A percentile compares a stretch with the other conserved stretches of the same genome.
Evolutionary conservation across 345 rosid genomes (phyloP).

Genomic region (Camelina sativa): DNA sequence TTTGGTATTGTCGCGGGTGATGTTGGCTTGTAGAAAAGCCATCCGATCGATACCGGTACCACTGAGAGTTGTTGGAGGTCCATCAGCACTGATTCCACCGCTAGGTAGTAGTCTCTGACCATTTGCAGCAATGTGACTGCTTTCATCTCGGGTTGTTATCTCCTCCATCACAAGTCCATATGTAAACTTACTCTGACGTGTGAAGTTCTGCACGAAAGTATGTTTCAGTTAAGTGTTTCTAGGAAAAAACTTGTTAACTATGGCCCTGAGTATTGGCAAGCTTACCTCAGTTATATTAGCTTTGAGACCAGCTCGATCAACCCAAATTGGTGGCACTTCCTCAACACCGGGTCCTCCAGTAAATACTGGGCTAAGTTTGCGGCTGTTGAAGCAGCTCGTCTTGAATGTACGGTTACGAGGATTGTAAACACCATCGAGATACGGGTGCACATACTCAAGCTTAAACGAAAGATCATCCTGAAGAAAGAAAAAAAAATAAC

Average conservation of each 20-base stretch:
- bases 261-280: slow-evolving; percentile 23
- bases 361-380: slow-evolving; percentile 96
- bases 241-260: not conserved
- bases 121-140: slow-evolving; percentile 82
- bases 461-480: slow-evolving; percentile 99
- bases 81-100: slow-evolving; percentile 99
- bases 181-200: slow-evolving; percentile 96
- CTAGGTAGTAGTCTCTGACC: slow-evolving; percentile 96
- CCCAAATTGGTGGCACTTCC: slow-evolving; percentile 99
- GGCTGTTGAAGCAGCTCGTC: slow-evolving; percentile 90
- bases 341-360: slow-evolving; percentile 98
- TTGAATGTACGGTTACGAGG: slow-evolving; percentile 87
- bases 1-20: slow-evolving; percentile 96
- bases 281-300: slow-evolving; percentile 95
- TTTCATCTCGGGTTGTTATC: slow-evolving; percentile 96
- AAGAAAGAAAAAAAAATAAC: not conserved
- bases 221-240: not conserved
- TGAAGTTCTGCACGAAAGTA: slow-evolving; percentile 71
- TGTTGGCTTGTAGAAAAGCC: slow-evolving; percentile 93
- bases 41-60: slow-evolving; percentile 93
- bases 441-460: slow-evolving; percentile 97
- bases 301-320: slow-evolving; percentile 94
- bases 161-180: slow-evolving; percentile 99
- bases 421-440: slow-evolving; percentile 82
- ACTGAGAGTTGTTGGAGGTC: slow-evolving; percentile 98